Evolutionary conservation across 371 early-diverging fungal species (phyloP).

Genomic region (Mucor lusitanicus): DNA sequence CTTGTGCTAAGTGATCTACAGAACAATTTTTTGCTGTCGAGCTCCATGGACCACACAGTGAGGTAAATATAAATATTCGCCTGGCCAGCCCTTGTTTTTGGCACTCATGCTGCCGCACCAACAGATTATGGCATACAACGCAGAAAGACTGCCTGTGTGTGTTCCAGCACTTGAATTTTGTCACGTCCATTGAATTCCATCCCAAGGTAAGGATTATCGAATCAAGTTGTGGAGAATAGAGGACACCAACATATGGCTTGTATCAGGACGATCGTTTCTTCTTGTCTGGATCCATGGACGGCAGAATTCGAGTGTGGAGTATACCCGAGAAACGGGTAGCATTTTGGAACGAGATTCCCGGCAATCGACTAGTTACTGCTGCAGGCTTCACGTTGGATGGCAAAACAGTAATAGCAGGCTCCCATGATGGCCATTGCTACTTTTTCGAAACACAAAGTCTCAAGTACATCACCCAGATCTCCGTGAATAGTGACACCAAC

Average conservation of each 20-base stretch:
- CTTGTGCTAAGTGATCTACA: slow-evolving; percentile 6
- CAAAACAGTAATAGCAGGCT: slow-evolving; percentile 73
- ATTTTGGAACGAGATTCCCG: slow-evolving; percentile 75
- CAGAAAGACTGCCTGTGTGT: slow-evolving; percentile 73
- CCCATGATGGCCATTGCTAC: slow-evolving; percentile 72
- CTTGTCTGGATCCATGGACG: slow-evolving; percentile 77
- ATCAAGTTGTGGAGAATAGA: neutral
- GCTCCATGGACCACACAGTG: slow-evolving; percentile 86
- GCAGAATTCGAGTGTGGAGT: slow-evolving; percentile 81
- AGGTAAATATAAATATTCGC: slow-evolving; percentile 27
- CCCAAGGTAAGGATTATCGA: slow-evolving; percentile 50
- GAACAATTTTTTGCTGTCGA: slow-evolving; percentile 78
- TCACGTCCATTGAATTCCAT: slow-evolving; percentile 81
- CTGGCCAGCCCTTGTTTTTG: neutral
- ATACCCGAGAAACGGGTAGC: slow-evolving; percentile 75
- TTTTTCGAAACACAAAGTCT: slow-evolving; percentile 81
- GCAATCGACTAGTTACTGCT: slow-evolving; percentile 73
- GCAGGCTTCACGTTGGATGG: slow-evolving; percentile 77
- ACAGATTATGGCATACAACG: slow-evolving; percentile 80
- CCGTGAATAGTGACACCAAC: slow-evolving; percentile 49
- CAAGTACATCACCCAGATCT: slow-evolving; percentile 77
- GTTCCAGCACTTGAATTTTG: slow-evolving; percentile 77
- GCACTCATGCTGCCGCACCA: neutral
- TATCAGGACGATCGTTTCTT: slow-evolving; percentile 76
- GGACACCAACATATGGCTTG: neutral